phyloP scores from a whole-genome alignment of 345 rosid species.

The Turritis glabra region DNA sequence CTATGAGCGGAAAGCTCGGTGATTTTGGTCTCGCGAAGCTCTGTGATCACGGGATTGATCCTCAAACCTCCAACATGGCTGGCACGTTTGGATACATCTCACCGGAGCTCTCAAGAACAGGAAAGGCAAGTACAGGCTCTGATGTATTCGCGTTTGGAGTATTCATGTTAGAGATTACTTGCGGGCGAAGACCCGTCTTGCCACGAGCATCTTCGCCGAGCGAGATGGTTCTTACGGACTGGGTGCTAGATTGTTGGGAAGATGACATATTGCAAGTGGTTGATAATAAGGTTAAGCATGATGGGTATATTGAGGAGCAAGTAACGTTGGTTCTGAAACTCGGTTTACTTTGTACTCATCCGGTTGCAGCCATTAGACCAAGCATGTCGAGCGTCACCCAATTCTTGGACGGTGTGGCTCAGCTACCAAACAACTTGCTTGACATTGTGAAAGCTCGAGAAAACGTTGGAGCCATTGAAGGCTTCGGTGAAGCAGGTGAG shows the following conservation, averaged over 20 bases:
- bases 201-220: slow-evolving; percentile 15
- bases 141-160: slow-evolving; percentile 49
- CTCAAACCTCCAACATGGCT: slow-evolving; percentile 43
- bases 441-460: slow-evolving; percentile 19
- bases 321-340: slow-evolving; percentile 41
- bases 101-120: slow-evolving; percentile 42
- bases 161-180: slow-evolving; percentile 45
- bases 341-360: slow-evolving; percentile 42
- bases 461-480: neutral
- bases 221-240: slow-evolving; percentile 34
- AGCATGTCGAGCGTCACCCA: slow-evolving; percentile 6
- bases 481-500: neutral
- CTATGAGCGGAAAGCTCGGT: slow-evolving; percentile 45
- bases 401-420: slow-evolving; percentile 1
- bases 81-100: slow-evolving; percentile 56
- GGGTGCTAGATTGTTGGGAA: slow-evolving; percentile 37
- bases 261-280: slow-evolving; percentile 34
- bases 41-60: slow-evolving; percentile 46
- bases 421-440: neutral
- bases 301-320: slow-evolving; percentile 35
- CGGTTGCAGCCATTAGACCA: slow-evolving; percentile 38
- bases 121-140: slow-evolving; percentile 40
- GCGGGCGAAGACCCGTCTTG: slow-evolving; percentile 47
- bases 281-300: slow-evolving; percentile 20
- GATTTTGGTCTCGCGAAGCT: slow-evolving; percentile 56